Percentiles rank a stretch among this genome's conserved stretches.
phyloP scores from a whole-genome alignment of 2,329 filamentous ascomycete genomes.

The Monilinia laxa region DNA sequence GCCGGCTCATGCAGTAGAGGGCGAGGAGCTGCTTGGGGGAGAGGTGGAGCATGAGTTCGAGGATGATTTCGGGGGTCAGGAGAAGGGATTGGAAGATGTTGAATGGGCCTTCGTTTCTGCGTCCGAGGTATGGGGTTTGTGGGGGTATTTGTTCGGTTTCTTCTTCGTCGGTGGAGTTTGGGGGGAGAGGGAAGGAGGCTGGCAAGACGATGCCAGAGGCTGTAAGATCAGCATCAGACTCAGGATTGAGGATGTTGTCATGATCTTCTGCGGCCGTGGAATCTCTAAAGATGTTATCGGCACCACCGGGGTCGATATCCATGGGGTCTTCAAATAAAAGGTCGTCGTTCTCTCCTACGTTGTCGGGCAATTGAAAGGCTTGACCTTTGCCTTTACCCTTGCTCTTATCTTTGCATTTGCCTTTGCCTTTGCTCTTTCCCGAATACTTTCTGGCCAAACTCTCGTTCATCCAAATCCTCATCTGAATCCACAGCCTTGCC shows the following conservation, averaged over 20 bases:
- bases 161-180: neutral
- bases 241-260: neutral
- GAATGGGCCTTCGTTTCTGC: constrained; percentile 1
- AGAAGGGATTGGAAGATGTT: constrained; percentile 8
- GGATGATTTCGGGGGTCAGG: constrained; percentile 2
- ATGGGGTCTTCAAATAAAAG: neutral
- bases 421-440: neutral
- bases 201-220: neutral
- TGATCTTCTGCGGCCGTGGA: neutral
- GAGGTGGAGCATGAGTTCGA: constrained; percentile 4
- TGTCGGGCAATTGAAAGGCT: neutral
- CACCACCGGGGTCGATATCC: neutral
- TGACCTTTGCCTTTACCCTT: neutral
- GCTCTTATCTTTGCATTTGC: neutral
- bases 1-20: neutral
- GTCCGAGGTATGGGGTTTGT: neutral
- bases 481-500: neutral
- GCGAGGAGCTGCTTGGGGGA: constrained; percentile 2
- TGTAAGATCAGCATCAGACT: neutral
- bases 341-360: neutral
- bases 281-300: neutral
- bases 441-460: neutral
- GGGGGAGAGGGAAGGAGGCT: neutral
- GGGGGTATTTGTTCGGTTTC: neutral
- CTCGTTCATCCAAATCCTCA: constrained; percentile 1